Evolutionary conservation across 202 grass and related monocot species (phyloP).

Genomic region (Digitaria exilis): DNA sequence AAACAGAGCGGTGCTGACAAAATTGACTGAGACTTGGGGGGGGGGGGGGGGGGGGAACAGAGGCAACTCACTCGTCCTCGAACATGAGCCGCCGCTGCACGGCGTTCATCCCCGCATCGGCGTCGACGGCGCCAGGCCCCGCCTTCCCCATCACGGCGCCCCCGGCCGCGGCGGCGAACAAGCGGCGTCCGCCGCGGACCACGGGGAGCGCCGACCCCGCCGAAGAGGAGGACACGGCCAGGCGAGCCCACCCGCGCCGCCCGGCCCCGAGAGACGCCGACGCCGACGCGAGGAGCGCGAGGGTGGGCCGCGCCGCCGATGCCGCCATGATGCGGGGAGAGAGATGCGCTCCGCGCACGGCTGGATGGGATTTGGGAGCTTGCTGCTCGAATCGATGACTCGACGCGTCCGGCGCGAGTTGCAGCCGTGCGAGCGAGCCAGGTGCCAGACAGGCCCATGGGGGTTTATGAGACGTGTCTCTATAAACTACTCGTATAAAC

Average conservation of each 20-base stretch:
- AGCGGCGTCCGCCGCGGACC: constrained; percentile 23
- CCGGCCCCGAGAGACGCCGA: constrained; percentile 8
- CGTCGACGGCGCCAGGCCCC: constrained; percentile 27
- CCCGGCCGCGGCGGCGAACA: constrained; percentile 38
- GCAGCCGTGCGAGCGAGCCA: too few relatives aligned
- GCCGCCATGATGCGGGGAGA: background rate
- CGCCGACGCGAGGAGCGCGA: constrained; percentile 41
- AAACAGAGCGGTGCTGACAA: background rate
- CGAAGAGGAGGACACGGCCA: background rate
- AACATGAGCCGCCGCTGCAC: constrained; percentile 93
- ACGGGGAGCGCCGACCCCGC: background rate
- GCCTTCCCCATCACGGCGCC: constrained; percentile 46
- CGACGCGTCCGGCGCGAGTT: background rate
- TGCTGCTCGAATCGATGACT: background rate
- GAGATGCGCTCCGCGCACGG: background rate
- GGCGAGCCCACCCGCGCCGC: background rate
- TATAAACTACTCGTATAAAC: too few relatives aligned
- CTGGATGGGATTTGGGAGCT: background rate
- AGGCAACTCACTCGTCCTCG: constrained; percentile 73
- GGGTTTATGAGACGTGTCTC: too few relatives aligned
- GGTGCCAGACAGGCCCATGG: too few relatives aligned
- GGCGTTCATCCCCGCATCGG: constrained; percentile 71
- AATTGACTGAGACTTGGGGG: background rate
- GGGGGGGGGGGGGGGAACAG: background rate
- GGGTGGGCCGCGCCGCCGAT: constrained; percentile 24